These are phyloP conservation scores for Adansonia gregorii DNA, from an alignment of 441 rosid species.

Conservation along the genomic window DNA sequence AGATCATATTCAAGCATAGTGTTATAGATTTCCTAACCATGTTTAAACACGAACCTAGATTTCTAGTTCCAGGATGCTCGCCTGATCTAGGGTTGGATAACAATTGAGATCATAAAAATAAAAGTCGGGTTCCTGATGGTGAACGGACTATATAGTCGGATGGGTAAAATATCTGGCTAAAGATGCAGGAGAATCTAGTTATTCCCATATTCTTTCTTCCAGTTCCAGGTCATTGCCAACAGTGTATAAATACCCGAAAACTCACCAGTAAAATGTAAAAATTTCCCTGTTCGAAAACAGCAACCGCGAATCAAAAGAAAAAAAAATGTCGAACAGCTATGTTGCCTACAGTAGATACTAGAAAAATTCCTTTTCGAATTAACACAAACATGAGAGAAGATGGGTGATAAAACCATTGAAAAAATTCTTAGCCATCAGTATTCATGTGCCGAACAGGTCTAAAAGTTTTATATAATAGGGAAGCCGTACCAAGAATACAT, in stretches of 20 bases:
- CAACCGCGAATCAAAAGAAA: too few relatives aligned
- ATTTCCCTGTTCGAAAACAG: too few relatives aligned
- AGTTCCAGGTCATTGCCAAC: too few relatives aligned
- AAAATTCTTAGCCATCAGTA: background rate
- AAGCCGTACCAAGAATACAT: conserved; percentile 18
- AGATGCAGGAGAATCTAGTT: background rate
- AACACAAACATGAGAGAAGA: conserved; percentile 8
- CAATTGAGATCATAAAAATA: background rate
- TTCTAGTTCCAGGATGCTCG: background rate
- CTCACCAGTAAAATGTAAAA: background rate
- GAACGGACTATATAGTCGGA: background rate
- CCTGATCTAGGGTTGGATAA: background rate
- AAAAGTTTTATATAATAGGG: background rate
- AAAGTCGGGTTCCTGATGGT: background rate
- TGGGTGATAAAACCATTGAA: background rate
- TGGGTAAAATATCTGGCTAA: background rate
- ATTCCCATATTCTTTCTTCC: conserved; percentile 17
- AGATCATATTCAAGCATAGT: too few relatives aligned
- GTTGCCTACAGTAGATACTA: background rate
- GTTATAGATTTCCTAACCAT: background rate
- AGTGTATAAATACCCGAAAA: background rate
- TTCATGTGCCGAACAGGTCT: background rate
- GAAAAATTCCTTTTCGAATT: background rate
- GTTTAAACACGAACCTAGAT: background rate
- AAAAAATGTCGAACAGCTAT: background rate